These are phyloP conservation scores for Quercus wislizeni DNA, from an alignment of 306 rosid genomes.

Conservation along the genomic window DNA sequence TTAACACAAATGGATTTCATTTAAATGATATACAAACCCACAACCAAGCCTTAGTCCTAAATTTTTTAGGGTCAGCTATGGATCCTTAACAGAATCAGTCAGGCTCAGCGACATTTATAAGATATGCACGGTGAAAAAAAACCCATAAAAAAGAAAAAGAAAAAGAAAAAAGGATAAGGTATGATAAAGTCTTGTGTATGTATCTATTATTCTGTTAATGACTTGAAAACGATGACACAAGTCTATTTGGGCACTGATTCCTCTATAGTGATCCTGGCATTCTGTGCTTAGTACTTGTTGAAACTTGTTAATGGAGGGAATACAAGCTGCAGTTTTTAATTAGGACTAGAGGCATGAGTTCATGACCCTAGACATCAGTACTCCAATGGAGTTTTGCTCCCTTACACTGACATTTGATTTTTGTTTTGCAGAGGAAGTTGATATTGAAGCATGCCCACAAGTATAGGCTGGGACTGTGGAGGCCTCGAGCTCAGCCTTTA, in stretches of 20 bases:
- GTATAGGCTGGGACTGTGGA: conserved; percentile 87
- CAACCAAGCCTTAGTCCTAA: no score
- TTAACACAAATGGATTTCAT: background rate
- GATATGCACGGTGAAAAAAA: background rate
- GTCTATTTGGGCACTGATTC: background rate
- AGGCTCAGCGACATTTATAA: background rate
- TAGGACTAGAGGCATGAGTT: conserved; percentile 2
- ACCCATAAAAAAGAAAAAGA: no score
- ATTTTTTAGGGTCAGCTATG: no score
- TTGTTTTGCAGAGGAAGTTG: conserved; percentile 76
- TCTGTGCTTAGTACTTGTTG: no score
- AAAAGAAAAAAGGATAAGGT: background rate
- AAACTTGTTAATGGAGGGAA: no score
- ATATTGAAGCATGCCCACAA: conserved; percentile 75
- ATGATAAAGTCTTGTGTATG: background rate
- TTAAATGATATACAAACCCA: background rate
- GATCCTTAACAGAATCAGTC: no score
- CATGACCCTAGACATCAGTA: background rate
- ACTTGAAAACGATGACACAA: background rate
- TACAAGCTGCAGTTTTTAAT: no score
- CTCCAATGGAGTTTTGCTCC: background rate
- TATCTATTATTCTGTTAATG: background rate
- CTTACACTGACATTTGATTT: conserved; percentile 20
- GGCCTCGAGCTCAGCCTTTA: conserved; percentile 56
- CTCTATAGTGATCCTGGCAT: background rate